These are phyloP conservation scores for Mallotus repandus DNA, from an alignment of 441 rosid genomes.

Conservation along the genomic window DNA sequence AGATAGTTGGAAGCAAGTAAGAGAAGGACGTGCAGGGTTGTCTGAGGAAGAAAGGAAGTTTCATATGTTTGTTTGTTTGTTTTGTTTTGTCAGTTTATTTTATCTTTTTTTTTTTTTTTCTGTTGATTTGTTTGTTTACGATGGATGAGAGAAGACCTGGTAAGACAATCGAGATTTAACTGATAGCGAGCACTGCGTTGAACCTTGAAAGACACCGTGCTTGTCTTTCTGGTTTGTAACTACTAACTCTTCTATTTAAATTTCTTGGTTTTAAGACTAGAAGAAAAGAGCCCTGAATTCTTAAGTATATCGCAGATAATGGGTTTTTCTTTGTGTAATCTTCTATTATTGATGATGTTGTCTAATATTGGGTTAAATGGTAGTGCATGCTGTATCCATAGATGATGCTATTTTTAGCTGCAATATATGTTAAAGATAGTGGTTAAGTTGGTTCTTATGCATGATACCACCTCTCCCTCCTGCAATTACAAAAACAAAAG, in stretches of 20 bases:
- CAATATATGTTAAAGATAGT: no score
- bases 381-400: no score
- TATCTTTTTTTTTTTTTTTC: background rate
- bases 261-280: no score
- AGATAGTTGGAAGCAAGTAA: constrained; percentile 41
- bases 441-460: no score
- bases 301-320: background rate
- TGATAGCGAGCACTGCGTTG: constrained; percentile 30
- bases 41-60: background rate
- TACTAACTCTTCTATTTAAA: background rate
- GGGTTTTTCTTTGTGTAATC: background rate
- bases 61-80: background rate
- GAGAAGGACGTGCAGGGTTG: constrained; percentile 40
- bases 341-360: no score
- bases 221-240: background rate
- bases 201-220: constrained; percentile 13
- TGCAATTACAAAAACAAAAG: no score
- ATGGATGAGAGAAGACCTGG: constrained; percentile 13
- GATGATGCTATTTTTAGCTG: no score
- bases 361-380: background rate
- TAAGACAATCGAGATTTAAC: constrained; percentile 8
- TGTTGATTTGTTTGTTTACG: constrained; percentile 3
- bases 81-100: background rate
- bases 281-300: no score
- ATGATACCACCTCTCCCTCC: no score